phyloP scores from a whole-genome alignment of 305 asterid species.

The Fraxinus latifolia region DNA sequence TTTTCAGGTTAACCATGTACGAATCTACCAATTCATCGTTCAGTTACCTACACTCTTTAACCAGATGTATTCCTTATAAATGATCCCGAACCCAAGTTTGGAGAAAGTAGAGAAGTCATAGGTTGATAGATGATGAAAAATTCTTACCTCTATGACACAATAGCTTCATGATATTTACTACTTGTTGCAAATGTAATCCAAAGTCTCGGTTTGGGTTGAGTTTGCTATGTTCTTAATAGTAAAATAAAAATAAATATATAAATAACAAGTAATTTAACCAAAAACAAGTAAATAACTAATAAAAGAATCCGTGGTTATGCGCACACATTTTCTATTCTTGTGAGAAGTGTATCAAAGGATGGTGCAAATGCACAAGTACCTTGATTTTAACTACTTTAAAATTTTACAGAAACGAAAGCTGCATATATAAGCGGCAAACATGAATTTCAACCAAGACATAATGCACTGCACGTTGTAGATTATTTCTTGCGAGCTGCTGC shows the following conservation, averaged over 20 bases:
- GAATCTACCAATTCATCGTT: neutral
- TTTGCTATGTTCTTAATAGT: neutral
- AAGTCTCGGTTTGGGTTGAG: neutral
- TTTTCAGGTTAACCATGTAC: neutral
- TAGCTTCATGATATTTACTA: neutral
- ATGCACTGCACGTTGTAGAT: slow-evolving; percentile 1
- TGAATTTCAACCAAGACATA: neutral
- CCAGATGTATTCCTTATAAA: neutral
- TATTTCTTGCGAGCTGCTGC: slow-evolving; percentile 39
- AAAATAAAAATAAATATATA: neutral
- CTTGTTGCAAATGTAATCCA: neutral
- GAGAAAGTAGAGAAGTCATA: neutral
- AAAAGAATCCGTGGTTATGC: neutral
- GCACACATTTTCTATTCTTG: neutral
- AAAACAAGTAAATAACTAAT: neutral
- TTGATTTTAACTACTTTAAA: neutral
- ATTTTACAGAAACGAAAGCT: neutral
- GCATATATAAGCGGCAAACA: neutral
- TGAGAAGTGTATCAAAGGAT: neutral
- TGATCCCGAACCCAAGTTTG: neutral
- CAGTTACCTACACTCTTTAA: neutral
- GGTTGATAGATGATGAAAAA: neutral
- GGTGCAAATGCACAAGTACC: neutral
- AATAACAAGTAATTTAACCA: neutral
- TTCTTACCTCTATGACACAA: neutral